Evolutionary conservation across 2,329 filamentous ascomycete species (phyloP).

Genomic region (Penicillium sp.): DNA sequence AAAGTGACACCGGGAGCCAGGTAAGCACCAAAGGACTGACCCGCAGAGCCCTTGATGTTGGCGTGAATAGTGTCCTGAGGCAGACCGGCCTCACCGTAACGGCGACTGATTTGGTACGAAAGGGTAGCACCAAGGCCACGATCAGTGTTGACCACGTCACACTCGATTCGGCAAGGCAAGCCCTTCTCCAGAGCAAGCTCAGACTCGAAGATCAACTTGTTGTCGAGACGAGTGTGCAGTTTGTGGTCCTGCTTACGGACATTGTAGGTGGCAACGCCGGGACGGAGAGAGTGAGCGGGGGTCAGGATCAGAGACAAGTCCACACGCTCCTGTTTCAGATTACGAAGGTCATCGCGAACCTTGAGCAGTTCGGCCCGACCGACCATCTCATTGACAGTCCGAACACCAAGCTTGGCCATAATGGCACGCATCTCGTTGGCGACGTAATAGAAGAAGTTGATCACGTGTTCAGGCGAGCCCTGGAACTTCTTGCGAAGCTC

Average conservation of each 20-base stretch:
- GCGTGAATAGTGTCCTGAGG: conserved; percentile 91
- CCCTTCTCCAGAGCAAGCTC: conserved; percentile 94
- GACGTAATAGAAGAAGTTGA: conserved; percentile 98
- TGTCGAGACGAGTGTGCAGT: conserved; percentile 86
- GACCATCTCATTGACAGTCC: conserved; percentile 97
- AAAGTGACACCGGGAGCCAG: conserved; percentile 88
- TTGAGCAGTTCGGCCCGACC: conserved; percentile 81
- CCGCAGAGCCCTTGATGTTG: conserved; percentile 93
- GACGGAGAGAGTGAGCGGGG: conserved; percentile 89
- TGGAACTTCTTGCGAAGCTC: conserved; percentile 88
- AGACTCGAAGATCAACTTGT: conserved; percentile 93
- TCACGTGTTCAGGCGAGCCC: conserved; percentile 90
- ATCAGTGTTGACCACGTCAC: conserved; percentile 94
- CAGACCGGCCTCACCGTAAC: conserved; percentile 81
- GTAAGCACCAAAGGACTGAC: conserved; percentile 94
- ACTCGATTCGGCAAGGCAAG: conserved; percentile 85
- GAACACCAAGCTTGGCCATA: conserved; percentile 92
- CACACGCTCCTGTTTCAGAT: conserved; percentile 84
- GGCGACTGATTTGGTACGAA: conserved; percentile 91
- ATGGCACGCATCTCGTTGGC: conserved; percentile 93
- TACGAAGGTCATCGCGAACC: conserved; percentile 82
- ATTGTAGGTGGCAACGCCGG: conserved; percentile 93
- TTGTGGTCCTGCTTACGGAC: conserved; percentile 96
- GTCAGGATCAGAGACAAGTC: conserved; percentile 89
- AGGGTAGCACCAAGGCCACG: conserved; percentile 88